Evolutionary conservation across 1,139 yeast species (phyloP).

Genomic region (Protomyces inouyei): DNA sequence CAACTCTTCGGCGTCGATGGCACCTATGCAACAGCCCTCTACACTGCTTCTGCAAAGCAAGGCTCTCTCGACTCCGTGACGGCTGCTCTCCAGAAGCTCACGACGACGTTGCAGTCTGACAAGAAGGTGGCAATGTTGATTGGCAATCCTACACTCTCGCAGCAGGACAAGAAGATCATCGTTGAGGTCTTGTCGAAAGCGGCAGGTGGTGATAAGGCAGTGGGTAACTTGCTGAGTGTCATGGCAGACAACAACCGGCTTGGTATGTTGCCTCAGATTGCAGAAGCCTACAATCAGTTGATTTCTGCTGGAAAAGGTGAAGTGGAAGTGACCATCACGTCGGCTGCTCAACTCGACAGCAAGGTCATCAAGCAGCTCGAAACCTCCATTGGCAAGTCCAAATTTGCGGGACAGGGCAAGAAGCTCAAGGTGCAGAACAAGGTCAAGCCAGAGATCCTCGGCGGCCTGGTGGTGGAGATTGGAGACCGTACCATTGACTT

Average conservation of each 20-base stretch:
- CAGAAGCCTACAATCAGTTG: constrained; percentile 67
- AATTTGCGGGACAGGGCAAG: constrained; percentile 79
- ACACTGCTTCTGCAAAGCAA: constrained; percentile 83
- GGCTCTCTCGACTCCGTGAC: constrained; percentile 69
- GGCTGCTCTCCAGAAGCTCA: constrained; percentile 59
- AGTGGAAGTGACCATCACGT: constrained; percentile 88
- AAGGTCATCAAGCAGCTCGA: constrained; percentile 76
- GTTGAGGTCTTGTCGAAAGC: constrained; percentile 54
- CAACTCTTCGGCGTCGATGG: constrained; percentile 95
- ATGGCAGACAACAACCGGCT: constrained; percentile 95
- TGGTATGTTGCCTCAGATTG: constrained; percentile 59
- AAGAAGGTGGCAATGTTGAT: constrained; percentile 58
- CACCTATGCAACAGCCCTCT: constrained; percentile 69
- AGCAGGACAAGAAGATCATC: constrained; percentile 66
- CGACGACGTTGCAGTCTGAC: constrained; percentile 57
- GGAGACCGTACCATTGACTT: constrained; percentile 97
- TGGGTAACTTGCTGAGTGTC: constrained; percentile 73
- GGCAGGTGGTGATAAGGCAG: constrained; percentile 59
- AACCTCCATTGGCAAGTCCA: constrained; percentile 68
- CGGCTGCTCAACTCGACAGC: constrained; percentile 79
- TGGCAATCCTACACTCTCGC: constrained; percentile 77
- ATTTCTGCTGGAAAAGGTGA: constrained; percentile 87
- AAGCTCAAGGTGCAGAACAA: constrained; percentile 76
- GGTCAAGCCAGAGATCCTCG: constrained; percentile 85
- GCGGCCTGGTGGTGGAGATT: constrained; percentile 93